These are phyloP conservation scores for Ganoderma sp. DNA, from an alignment of 1,284 basidiomycete genomes.

Conservation along the genomic window DNA sequence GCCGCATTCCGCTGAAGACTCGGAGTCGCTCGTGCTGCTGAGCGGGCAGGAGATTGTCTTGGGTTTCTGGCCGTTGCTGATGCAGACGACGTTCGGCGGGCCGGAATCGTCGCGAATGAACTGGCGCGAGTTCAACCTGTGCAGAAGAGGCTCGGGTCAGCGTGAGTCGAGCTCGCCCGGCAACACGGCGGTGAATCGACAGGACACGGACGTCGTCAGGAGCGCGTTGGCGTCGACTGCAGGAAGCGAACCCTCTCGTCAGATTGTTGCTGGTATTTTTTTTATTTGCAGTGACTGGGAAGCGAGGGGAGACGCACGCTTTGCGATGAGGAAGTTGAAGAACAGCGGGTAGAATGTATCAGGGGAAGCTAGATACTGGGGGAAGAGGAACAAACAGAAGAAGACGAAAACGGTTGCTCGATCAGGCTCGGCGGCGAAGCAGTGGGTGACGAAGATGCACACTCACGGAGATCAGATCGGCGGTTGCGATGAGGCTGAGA, in stretches of 20 bases:
- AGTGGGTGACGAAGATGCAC: neutral
- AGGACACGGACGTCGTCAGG: neutral
- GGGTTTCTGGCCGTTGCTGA: neutral
- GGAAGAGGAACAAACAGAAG: neutral
- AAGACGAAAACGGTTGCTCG: too few relatives aligned
- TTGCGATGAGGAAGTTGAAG: constrained; percentile 4
- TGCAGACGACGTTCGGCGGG: neutral
- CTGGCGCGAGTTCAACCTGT: neutral
- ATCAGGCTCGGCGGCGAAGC: neutral
- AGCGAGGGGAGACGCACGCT: neutral
- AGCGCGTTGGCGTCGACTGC: constrained; percentile 4
- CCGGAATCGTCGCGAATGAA: neutral
- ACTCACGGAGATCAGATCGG: neutral
- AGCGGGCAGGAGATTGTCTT: neutral
- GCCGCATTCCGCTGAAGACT: neutral
- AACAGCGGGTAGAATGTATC: constrained; percentile 1
- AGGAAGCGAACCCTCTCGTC: neutral
- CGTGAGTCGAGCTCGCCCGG: neutral
- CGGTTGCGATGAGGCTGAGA: neutral
- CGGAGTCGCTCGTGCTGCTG: neutral
- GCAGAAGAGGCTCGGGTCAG: neutral
- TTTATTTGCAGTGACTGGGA: neutral
- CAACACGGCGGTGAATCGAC: too few relatives aligned
- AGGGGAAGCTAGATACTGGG: neutral
- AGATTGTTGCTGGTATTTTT: neutral